Evolutionary conservation across 2,329 filamentous ascomycete genomes (phyloP), one percentile per base, ranked within the genome.

Genomic region (Dichotomopilus funicola): DNA sequence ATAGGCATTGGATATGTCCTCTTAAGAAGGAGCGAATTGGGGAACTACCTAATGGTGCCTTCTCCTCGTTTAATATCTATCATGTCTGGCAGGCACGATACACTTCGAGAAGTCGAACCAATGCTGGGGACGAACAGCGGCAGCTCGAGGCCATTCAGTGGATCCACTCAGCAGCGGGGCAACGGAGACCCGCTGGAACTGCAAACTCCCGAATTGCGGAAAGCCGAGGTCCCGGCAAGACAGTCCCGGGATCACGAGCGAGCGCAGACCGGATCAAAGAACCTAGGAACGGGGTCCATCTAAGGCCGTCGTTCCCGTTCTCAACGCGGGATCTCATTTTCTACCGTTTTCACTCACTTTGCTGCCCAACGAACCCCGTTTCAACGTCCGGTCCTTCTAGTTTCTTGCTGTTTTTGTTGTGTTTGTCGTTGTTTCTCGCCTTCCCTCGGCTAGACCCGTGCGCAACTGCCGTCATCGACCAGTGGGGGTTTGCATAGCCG

Each of bases 381-480:
- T 46, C 49, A 27, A 27, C 13, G 37, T 8, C 12, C 12, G 9
- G 10, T 6, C 37, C 31, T 13, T 9, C 40, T 6, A 42, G 27
- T 10, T 13, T 43, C 37, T 13, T 41, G 46, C 34, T 19, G 6
- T 43, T 11, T 37, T 6, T 40, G 31, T 43, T 38, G 19, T 27
- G 53, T 42, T 46, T 35, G 51, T 27, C 33, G n/a, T 27, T 8
- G 37, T 34, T 27, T 6, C n/a, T 53, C 55, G 55, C 55, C 19
- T 27, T 27, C 19, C 19, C 19, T 27, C 19, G 19, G 19, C 19
- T 27, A 27, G 19, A 27, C 19, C 19, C 19, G 19, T 27, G 19
- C 6, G 11, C 47, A 54, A 53, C 53, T 63, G 59, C 53, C 61
- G 60, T 59, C 53, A 57, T 59, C 53, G 35, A 58, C 45, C 11